Percentiles rank a stretch among this genome's conserved stretches.
Conservation (phyloP, 805 yeast species). For the Wickerhamiella domercqiae region DNA sequence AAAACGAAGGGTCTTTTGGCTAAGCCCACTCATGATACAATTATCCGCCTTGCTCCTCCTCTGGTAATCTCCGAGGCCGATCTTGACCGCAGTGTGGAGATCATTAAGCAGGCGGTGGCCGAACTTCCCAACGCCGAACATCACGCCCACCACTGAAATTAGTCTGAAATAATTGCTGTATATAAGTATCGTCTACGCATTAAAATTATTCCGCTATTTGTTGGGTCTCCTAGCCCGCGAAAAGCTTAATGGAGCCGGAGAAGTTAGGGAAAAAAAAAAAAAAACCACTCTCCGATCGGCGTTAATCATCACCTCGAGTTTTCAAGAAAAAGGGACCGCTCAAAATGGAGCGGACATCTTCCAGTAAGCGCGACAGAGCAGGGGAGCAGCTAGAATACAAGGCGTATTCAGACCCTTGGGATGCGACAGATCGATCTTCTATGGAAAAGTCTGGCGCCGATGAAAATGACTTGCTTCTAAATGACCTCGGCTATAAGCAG, state of each 20-base stretch:
- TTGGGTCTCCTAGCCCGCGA: background rate
- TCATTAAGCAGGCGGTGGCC: slow-evolving; percentile 46
- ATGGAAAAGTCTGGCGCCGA: background rate
- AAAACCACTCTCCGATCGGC: background rate
- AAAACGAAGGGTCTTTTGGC: slow-evolving; percentile 81
- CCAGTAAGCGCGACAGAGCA: background rate
- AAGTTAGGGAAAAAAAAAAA: background rate
- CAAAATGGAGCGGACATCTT: background rate
- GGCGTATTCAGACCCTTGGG: background rate
- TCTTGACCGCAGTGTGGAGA: slow-evolving; percentile 60
- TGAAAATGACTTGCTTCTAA: slow-evolving; percentile 10
- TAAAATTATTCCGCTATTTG: no score
- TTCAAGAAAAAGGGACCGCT: background rate
- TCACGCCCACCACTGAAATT: background rate
- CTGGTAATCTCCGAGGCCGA: slow-evolving; percentile 81
- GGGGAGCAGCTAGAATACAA: no score
- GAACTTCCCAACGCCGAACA: slow-evolving; percentile 25
- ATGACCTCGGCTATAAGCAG: slow-evolving; percentile 43
- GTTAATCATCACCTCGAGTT: background rate
- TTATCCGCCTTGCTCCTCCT: slow-evolving; percentile 93
- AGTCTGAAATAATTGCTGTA: no score
- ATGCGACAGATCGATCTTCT: background rate
- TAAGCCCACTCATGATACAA: slow-evolving; percentile 92
- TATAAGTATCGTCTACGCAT: no score
- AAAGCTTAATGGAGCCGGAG: no score